phyloP scores from a whole-genome alignment of 257 asterid genomes.

The Mentha longifolia region DNA sequence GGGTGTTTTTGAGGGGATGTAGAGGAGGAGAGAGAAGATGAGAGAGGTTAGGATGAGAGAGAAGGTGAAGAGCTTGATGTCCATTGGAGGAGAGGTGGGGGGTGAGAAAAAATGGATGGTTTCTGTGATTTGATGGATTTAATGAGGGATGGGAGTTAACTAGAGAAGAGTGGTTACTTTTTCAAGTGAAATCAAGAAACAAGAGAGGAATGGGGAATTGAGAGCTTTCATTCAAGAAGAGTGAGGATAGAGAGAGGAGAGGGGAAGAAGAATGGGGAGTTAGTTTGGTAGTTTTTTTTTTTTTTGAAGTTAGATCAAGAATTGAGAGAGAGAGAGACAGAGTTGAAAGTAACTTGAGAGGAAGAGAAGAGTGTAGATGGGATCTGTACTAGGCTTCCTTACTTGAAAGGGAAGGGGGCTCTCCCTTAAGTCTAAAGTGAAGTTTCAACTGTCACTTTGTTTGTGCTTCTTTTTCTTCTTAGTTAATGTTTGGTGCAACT shows the following conservation, averaged over 20 bases:
- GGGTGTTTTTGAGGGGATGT: constrained; percentile 51
- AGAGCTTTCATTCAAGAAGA: background rate
- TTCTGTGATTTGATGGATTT: constrained; percentile 15
- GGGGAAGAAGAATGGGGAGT: constrained; percentile 13
- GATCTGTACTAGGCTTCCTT: constrained; percentile 44
- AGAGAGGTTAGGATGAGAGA: constrained; percentile 56
- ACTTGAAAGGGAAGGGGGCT: constrained; percentile 61
- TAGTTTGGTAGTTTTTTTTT: constrained; percentile 30
- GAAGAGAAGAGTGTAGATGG: constrained; percentile 51
- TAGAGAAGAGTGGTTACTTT: constrained; percentile 17
- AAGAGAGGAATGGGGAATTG: background rate
- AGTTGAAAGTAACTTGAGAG: background rate
- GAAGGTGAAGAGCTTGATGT: constrained; percentile 51
- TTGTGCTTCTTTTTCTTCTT: background rate
- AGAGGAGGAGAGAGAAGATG: constrained; percentile 55
- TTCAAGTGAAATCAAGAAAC: background rate
- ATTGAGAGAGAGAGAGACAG: background rate
- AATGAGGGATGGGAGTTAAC: background rate
- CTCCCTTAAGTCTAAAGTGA: constrained; percentile 24
- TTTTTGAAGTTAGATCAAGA: background rate
- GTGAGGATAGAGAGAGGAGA: background rate
- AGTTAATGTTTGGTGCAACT: background rate
- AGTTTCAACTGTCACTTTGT: constrained; percentile 37
- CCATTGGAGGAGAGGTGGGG: constrained; percentile 40
- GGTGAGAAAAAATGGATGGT: background rate